Evolutionary conservation across 2,329 filamentous ascomycete species (phyloP).

Genomic region (Aspergillus pseudoterreus): DNA sequence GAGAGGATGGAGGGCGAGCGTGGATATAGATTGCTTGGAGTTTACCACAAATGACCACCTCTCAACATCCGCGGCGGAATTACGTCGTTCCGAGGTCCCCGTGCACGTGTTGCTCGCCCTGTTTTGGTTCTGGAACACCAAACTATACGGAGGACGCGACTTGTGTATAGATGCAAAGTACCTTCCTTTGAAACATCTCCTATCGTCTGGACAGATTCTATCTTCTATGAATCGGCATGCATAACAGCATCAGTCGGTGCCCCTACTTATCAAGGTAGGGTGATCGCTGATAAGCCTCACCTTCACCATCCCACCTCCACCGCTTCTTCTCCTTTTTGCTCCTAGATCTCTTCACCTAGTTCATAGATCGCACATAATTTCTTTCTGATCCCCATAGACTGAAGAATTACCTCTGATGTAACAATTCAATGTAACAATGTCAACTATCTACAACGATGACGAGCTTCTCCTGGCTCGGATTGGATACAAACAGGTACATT

Average conservation of each 20-base stretch:
- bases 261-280: conserved; percentile 11
- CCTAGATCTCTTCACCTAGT: not conserved
- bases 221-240: too few relatives aligned
- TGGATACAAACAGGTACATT: conserved; percentile 58
- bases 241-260: not conserved
- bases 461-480: conserved; percentile 59
- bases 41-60: conserved; percentile 34
- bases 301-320: not conserved
- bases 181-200: not conserved
- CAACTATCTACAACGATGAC: conserved; percentile 53
- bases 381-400: not conserved
- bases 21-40: conserved; percentile 1
- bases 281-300: not conserved
- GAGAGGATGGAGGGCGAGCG: not conserved
- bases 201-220: too few relatives aligned
- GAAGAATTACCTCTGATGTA: not conserved
- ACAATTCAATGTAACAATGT: conserved; percentile 22
- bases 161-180: not conserved
- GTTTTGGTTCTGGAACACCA: too few relatives aligned
- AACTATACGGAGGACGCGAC: not conserved
- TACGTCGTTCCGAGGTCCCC: conserved; percentile 22
- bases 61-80: conserved; percentile 20
- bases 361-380: not conserved
- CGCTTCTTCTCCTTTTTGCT: not conserved
- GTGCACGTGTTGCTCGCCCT: not conserved